Percentiles rank a stretch among this genome's conserved stretches.
Conservation (phyloP, 2,329 filamentous ascomycete species). For the Dothidotthia symphoricarpi region DNA sequence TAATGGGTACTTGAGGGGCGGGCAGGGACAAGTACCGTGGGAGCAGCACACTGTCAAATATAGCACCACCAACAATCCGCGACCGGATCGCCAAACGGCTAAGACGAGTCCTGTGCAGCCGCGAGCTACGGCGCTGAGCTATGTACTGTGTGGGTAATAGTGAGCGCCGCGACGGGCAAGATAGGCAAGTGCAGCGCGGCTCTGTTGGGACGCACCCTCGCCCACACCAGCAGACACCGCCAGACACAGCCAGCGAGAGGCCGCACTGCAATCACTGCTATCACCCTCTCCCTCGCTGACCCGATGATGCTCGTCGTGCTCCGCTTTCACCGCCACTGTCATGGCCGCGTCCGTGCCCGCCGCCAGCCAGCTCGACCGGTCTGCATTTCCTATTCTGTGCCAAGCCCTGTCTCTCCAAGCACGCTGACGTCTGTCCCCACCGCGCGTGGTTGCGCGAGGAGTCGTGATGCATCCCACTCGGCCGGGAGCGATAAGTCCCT, state of each 20-base stretch:
- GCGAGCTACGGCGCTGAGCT: too few species aligned
- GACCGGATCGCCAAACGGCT: too few species aligned
- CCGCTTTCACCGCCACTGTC: slow-evolving; percentile 17
- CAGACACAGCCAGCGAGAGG: slow-evolving; percentile 2
- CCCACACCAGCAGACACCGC: not conserved
- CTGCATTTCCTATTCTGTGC: slow-evolving; percentile 3
- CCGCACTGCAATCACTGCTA: too few species aligned
- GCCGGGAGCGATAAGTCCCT: slow-evolving; percentile 22
- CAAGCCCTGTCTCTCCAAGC: slow-evolving; percentile 14
- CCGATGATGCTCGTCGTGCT: not conserved
- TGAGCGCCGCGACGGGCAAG: slow-evolving; percentile 5
- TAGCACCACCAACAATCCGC: too few species aligned
- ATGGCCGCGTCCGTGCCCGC: slow-evolving; percentile 12
- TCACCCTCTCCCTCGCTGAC: too few species aligned
- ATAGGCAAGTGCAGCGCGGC: slow-evolving; percentile 23
- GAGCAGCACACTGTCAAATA: too few species aligned
- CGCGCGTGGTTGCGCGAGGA: slow-evolving; percentile 5
- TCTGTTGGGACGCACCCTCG: slow-evolving; percentile 2
- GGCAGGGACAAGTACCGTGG: not conserved
- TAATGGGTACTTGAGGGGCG: not conserved
- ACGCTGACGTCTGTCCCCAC: slow-evolving; percentile 27
- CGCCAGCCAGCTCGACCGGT: slow-evolving; percentile 12
- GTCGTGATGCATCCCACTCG: slow-evolving; percentile 13
- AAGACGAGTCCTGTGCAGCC: too few species aligned
- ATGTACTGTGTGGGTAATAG: too few species aligned